phyloP scores from a whole-genome alignment of 2,329 filamentous ascomycete species.

The Sclerotinia trifoliorum region DNA sequence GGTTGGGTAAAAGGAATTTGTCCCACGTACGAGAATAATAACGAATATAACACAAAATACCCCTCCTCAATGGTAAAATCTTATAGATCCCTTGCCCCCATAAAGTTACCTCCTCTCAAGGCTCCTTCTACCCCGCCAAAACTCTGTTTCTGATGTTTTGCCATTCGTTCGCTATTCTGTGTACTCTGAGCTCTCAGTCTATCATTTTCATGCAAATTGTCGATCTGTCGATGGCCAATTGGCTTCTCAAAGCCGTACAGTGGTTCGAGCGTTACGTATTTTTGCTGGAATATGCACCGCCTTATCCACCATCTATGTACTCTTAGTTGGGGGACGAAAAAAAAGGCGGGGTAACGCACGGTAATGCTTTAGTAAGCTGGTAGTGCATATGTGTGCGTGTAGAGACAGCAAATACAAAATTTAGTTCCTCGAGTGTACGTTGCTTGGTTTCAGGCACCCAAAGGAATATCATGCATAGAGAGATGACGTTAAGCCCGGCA shows the following conservation, averaged over 20 bases:
- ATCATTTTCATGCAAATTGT: conserved; percentile 2
- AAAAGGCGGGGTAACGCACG: conserved; percentile 14
- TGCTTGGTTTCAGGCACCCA: conserved; percentile 60
- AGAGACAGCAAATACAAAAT: conserved; percentile 48
- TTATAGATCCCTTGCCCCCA: background rate
- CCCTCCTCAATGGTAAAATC: background rate
- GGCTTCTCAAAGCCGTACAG: conserved; percentile 9
- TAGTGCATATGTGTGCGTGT: conserved; percentile 36
- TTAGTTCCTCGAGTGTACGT: conserved; percentile 38
- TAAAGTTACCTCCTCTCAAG: background rate
- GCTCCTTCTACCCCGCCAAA: background rate
- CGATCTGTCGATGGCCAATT: background rate
- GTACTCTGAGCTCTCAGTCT: background rate
- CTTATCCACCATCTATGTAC: conserved; percentile 16
- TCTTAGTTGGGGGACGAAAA: background rate
- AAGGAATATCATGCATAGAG: conserved; percentile 56
- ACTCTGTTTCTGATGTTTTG: background rate
- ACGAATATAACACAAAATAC: background rate
- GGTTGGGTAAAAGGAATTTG: too few species aligned
- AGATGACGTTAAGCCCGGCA: conserved; percentile 54
- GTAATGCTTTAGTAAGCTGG: conserved; percentile 34
- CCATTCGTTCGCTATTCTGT: background rate
- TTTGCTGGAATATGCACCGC: conserved; percentile 2
- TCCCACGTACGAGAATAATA: too few species aligned
- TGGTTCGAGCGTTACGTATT: background rate